Conservation (phyloP, 495 filamentous ascomycete genomes). For the Pseudomonodictys pantanalensis region DNA sequence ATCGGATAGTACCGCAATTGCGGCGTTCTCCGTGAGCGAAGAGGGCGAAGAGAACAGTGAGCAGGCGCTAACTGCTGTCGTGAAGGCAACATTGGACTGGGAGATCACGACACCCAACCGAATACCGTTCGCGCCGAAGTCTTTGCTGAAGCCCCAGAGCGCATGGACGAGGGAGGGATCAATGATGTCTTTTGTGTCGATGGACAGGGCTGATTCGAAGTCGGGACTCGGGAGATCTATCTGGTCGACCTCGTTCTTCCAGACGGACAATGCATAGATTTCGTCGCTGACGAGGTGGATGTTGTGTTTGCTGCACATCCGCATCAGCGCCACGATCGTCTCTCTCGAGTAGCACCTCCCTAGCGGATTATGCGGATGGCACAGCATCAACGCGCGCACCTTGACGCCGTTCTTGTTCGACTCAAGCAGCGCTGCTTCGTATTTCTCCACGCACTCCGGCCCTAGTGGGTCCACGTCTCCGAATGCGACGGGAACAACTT, state of each 20-base stretch:
- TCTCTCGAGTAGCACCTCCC: conserved; percentile 55
- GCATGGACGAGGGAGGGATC: conserved; percentile 54
- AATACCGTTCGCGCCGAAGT: conserved; percentile 57
- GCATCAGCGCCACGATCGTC: conserved; percentile 48
- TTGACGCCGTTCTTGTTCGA: conserved; percentile 16
- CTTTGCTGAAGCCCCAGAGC: conserved; percentile 61
- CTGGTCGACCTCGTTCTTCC: conserved; percentile 30
- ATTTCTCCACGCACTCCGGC: conserved; percentile 8
- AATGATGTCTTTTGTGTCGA: conserved; percentile 50
- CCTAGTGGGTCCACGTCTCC: conserved; percentile 19
- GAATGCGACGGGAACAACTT: conserved; percentile 24
- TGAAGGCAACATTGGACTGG: conserved; percentile 45
- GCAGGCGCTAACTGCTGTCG: conserved; percentile 42
- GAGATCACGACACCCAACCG: conserved; percentile 55
- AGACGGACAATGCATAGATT: conserved; percentile 56
- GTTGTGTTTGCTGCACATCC: conserved; percentile 52
- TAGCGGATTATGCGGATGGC: conserved; percentile 61
- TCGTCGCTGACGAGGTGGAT: conserved; percentile 63
- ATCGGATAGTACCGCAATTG: conserved; percentile 50
- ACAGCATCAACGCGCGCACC: conserved; percentile 48
- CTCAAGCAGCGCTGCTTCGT: conserved; percentile 23
- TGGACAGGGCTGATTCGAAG: conserved; percentile 55
- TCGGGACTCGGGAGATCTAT: not conserved
- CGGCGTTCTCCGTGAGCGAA: conserved; percentile 46
- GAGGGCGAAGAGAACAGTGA: conserved; percentile 50